phyloP scores from a whole-genome alignment of 1,284 basidiomycete species.

The Rhodotorula glutinis region DNA sequence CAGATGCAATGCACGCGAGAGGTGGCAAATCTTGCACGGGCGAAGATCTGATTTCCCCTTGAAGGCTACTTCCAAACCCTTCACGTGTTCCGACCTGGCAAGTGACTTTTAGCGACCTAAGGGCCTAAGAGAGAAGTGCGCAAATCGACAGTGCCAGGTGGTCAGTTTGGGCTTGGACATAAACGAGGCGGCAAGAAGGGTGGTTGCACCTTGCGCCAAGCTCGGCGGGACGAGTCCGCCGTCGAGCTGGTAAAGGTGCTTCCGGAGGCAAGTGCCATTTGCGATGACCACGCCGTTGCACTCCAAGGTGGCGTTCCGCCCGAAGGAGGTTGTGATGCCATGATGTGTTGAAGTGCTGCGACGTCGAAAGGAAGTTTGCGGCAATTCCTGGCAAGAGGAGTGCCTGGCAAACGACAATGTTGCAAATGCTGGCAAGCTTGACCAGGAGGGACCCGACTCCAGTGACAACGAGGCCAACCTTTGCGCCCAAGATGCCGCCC shows the following conservation, averaged over 20 bases:
- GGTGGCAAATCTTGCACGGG: background rate
- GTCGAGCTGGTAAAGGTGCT: slow-evolving; percentile 1
- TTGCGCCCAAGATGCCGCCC: background rate
- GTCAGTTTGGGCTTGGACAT: background rate
- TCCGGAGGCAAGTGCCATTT: background rate
- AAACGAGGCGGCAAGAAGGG: background rate
- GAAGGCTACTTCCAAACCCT: background rate
- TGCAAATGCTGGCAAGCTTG: background rate
- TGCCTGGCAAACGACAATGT: background rate
- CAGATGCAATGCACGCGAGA: background rate
- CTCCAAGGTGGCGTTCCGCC: background rate
- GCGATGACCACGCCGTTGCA: background rate
- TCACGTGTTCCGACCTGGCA: background rate
- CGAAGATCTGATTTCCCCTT: background rate
- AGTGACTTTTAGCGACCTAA: background rate
- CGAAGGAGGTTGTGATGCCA: background rate
- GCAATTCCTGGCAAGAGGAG: slow-evolving; percentile 2
- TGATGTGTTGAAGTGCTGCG: background rate
- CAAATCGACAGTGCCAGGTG: slow-evolving; percentile 6
- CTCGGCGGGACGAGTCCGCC: background rate
- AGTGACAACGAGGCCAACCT: background rate
- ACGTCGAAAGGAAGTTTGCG: background rate
- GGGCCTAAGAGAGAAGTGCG: background rate
- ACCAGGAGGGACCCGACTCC: background rate
- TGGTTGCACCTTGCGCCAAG: background rate